Evolutionary conservation across 768 basidiomycete genomes (phyloP), one percentile per base, ranked within the genome.

Genomic region (Ramaria sp.): DNA sequence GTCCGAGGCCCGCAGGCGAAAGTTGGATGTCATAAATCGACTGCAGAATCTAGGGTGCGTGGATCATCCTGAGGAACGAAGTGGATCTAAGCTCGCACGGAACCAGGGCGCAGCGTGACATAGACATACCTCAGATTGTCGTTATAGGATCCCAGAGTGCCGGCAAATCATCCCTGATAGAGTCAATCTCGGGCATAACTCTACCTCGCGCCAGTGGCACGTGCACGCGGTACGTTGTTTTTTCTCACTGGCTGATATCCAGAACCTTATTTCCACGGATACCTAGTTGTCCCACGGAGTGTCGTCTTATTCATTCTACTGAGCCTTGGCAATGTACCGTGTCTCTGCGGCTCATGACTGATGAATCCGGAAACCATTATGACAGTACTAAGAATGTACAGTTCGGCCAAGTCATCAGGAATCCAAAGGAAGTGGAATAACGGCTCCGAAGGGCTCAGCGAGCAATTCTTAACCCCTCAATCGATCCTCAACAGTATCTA

Each of bases 81-180:
- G 13, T 10, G 13, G 13, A 13, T 37, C 34, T 19, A 24, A 37
- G 34, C 34, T 27, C 3, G 5, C 34, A 13, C 9, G 34, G 34
- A 37, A 13, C 4, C 9, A 88, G 86, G 0, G 83, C 84, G 0
- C 79, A 87, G 59, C 71, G 77, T 13, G 83, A 88, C 53, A 79
- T 90, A 10, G 84, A 87, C 61, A 69, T 89, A 0, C 87, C 88
- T 0, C 78, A 81, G 60, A 86, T 89, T 33, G 82, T 80, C 0
- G 87, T 88, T 43, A 77, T 87, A 17, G 86, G 87, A 0, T 77
- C 74, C 1, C 87, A 89, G 60, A 84, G 81, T 45, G 84, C 83
- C 0, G 87, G 87, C 0, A 88, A 88, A 62, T 86, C 84, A 0
- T 88, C 86, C 0, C 73, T 88, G 4, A 88, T 89, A 11, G 86